Conservation (phyloP, 768 basidiomycete species). For the Termitomyces sp. region DNA sequence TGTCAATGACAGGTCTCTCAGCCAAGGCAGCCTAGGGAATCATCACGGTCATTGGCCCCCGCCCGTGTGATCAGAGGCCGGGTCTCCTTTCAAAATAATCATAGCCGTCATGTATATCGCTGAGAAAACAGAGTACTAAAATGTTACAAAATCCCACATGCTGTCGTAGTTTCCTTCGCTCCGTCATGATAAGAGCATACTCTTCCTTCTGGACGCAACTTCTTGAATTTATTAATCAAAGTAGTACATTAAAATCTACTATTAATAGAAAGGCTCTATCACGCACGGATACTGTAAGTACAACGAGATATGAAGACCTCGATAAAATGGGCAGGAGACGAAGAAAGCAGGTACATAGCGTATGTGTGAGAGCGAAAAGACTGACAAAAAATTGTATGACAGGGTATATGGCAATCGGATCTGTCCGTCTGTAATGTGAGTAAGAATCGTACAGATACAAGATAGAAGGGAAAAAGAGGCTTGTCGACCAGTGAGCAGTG, state of each 20-base stretch:
- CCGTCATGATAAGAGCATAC: background rate
- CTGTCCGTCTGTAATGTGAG: slow-evolving; percentile 7
- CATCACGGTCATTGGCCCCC: background rate
- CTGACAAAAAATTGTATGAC: background rate
- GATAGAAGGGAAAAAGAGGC: slow-evolving; percentile 1
- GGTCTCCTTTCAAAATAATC: too few relatives aligned
- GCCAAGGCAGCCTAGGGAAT: too few relatives aligned
- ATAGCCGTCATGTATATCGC: too few relatives aligned
- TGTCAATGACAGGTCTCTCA: background rate
- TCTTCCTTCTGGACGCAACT: background rate
- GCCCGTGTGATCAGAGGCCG: too few relatives aligned
- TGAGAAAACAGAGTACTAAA: too few relatives aligned
- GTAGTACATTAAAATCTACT: slow-evolving; percentile 2
- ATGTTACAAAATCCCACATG: background rate
- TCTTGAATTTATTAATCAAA: background rate
- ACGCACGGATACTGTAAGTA: slow-evolving; percentile 5
- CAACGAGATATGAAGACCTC: slow-evolving; percentile 3
- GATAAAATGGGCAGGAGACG: background rate
- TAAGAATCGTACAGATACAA: slow-evolving; percentile 8
- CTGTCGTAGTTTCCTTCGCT: background rate
- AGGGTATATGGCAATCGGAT: slow-evolving; percentile 13
- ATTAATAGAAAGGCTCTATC: slow-evolving; percentile 9
- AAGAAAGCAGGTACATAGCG: slow-evolving; percentile 7
- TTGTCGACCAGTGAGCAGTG: slow-evolving; percentile 7
- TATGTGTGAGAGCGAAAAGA: background rate